A percentile compares a stretch with the other conserved stretches of the same genome.
These are phyloP conservation scores for Yarrowia keelungensis DNA, from an alignment of 805 yeast genomes.

Conservation along the genomic window DNA sequence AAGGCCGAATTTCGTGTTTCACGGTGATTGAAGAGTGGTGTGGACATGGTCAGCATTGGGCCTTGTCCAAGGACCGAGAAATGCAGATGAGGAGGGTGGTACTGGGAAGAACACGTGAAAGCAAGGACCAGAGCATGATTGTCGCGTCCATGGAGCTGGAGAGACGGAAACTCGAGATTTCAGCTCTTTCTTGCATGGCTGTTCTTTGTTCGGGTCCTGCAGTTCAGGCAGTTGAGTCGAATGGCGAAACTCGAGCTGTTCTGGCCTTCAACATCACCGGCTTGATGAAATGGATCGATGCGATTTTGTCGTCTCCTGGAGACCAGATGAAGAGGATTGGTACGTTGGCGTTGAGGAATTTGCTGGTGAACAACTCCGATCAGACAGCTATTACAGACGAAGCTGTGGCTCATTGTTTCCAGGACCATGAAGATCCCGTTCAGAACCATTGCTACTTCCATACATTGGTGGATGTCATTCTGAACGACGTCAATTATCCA, in stretches of 20 bases:
- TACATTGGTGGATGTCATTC: constrained; percentile 69
- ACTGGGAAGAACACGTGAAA: constrained; percentile 51
- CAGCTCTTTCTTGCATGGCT: constrained; percentile 86
- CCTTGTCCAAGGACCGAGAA: constrained; percentile 71
- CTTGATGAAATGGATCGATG: constrained; percentile 80
- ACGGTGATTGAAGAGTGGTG: constrained; percentile 92
- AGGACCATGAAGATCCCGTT: constrained; percentile 52
- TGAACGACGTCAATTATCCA: constrained; percentile 58
- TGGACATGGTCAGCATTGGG: constrained; percentile 75
- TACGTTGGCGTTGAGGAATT: constrained; percentile 69
- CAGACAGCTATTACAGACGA: constrained; percentile 61
- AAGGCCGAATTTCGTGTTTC: constrained; percentile 82
- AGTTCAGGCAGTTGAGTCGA: constrained; percentile 49
- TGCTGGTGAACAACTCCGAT: constrained; percentile 66
- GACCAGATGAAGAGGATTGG: constrained; percentile 71
- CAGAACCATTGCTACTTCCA: constrained; percentile 74
- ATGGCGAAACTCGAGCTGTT: constrained; percentile 54
- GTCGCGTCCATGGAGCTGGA: constrained; percentile 84
- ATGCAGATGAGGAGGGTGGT: constrained; percentile 57
- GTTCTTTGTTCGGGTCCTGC: constrained; percentile 78
- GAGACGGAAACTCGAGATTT: constrained; percentile 67
- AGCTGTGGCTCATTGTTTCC: constrained; percentile 75
- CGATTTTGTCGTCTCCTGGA: constrained; percentile 63
- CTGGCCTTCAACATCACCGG: constrained; percentile 75
- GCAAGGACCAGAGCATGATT: constrained; percentile 51